Evolutionary conservation across 2,329 filamentous ascomycete genomes (phyloP).

Genomic region (Claviceps monticola): DNA sequence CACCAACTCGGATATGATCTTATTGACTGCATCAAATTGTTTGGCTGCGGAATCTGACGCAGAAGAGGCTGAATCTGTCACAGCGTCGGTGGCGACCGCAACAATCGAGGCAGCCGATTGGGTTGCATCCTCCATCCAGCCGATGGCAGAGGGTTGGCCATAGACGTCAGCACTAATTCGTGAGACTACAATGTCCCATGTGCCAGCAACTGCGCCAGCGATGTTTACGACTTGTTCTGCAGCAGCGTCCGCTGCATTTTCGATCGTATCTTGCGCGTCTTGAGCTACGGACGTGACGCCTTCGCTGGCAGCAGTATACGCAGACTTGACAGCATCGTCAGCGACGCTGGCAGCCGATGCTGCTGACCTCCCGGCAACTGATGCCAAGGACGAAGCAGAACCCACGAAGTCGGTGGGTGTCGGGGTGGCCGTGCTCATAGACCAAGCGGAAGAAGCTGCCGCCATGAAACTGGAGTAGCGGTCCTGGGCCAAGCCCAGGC

Average conservation of each 20-base stretch:
- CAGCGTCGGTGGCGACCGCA: slow-evolving; percentile 40
- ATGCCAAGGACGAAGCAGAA: slow-evolving; percentile 35
- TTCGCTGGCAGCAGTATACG: slow-evolving; percentile 29
- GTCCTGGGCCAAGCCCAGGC: slow-evolving; percentile 63
- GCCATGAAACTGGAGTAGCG: slow-evolving; percentile 63
- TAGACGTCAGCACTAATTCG: slow-evolving; percentile 58
- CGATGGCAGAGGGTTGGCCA: slow-evolving; percentile 46
- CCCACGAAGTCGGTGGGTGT: slow-evolving; percentile 40
- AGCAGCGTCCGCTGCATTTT: slow-evolving; percentile 31
- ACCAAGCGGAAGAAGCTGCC: slow-evolving; percentile 57
- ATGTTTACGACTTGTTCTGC: slow-evolving; percentile 23
- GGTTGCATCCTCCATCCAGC: slow-evolving; percentile 36
- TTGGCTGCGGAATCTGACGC: slow-evolving; percentile 45
- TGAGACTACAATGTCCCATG: slow-evolving; percentile 34
- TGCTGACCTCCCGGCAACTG: slow-evolving; percentile 32
- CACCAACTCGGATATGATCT: slow-evolving; percentile 63
- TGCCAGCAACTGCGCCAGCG: slow-evolving; percentile 24
- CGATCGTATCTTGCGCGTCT: slow-evolving; percentile 24
- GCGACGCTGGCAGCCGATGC: slow-evolving; percentile 31
- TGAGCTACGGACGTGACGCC: slow-evolving; percentile 25
- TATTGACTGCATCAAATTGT: slow-evolving; percentile 57
- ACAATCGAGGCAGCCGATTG: slow-evolving; percentile 41
- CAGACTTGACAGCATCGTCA: slow-evolving; percentile 37
- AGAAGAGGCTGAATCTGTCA: slow-evolving; percentile 27
- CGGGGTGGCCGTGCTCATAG: slow-evolving; percentile 38